These are phyloP conservation scores for Artemisia tridentata DNA, from an alignment of 129 eudicot species.

Conservation along the genomic window DNA sequence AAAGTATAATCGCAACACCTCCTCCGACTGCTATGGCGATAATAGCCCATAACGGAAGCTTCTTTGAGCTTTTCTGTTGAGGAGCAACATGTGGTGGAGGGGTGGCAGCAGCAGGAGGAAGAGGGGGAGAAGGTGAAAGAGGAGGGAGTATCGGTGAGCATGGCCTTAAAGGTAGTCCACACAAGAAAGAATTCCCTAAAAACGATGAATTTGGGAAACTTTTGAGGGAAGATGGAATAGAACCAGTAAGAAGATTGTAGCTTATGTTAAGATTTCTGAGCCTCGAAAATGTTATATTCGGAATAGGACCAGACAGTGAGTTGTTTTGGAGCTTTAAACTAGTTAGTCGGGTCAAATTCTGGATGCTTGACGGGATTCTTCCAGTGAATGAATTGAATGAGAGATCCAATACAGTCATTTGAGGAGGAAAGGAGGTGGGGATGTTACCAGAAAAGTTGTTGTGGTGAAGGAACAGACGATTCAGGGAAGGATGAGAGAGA, in stretches of 20 bases:
- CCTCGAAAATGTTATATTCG: conserved; percentile 40
- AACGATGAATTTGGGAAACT: conserved; percentile 64
- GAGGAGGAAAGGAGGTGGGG: conserved; percentile 48
- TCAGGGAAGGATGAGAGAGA: conserved; percentile 65
- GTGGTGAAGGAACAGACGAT: conserved; percentile 55
- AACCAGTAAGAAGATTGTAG: conserved; percentile 58
- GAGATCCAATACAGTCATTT: conserved; percentile 52
- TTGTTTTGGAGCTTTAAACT: conserved; percentile 61
- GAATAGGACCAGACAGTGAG: conserved; percentile 64
- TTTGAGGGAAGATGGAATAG: conserved; percentile 55
- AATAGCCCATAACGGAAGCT: conserved; percentile 46
- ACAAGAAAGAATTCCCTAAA: conserved; percentile 52
- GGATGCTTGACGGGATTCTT: conserved; percentile 44
- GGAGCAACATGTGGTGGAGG: conserved; percentile 18
- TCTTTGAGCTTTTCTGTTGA: conserved; percentile 37
- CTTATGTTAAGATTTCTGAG: conserved; percentile 56
- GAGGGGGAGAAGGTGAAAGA: conserved; percentile 5
- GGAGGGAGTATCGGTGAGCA: conserved; percentile 38
- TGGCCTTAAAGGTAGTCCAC: conserved; percentile 60
- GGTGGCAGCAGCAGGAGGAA: conserved; percentile 4
- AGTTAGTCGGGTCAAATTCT: conserved; percentile 52
- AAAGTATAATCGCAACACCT: conserved; percentile 34
- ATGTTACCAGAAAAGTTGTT: conserved; percentile 61
- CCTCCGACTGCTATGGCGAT: conserved; percentile 74
- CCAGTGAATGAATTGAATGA: conserved; percentile 64